phyloP scores from a whole-genome alignment of 495 filamentous ascomycete species.

The Penicillium riverlandense region DNA sequence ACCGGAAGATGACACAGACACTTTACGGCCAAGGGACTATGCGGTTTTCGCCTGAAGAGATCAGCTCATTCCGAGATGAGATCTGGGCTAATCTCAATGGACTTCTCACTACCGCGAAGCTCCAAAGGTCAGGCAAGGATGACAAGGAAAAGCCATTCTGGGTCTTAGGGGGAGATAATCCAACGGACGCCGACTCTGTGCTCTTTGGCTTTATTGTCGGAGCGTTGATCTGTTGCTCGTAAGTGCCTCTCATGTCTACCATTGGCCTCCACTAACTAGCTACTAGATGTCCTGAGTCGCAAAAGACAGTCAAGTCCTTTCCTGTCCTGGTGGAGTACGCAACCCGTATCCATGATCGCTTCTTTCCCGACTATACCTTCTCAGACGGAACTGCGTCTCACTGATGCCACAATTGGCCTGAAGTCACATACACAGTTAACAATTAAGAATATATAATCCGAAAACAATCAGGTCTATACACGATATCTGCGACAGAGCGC shows the following conservation, averaged over 20 bases:
- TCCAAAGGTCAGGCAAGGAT: slow-evolving; percentile 6
- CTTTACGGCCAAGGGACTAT: slow-evolving; percentile 50
- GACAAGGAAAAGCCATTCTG: slow-evolving; percentile 41
- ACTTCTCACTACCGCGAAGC: slow-evolving; percentile 20
- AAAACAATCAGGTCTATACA: too few species aligned
- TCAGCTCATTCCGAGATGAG: slow-evolving; percentile 32
- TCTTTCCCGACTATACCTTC: slow-evolving; percentile 50
- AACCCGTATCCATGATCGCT: slow-evolving; percentile 45
- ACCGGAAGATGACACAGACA: slow-evolving; percentile 31
- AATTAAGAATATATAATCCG: too few species aligned
- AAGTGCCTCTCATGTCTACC: slow-evolving; percentile 19
- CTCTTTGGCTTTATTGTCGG: slow-evolving; percentile 52
- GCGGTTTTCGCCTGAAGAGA: slow-evolving; percentile 44
- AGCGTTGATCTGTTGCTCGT: slow-evolving; percentile 45
- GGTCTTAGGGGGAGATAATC: slow-evolving; percentile 45
- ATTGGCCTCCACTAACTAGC: background rate
- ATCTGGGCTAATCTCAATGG: slow-evolving; percentile 46
- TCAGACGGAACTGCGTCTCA: too few species aligned
- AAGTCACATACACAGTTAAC: too few species aligned
- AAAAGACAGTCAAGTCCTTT: slow-evolving; percentile 32
- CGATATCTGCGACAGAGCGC: too few species aligned
- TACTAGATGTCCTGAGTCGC: slow-evolving; percentile 39
- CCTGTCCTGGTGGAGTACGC: slow-evolving; percentile 52
- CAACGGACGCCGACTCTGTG: slow-evolving; percentile 49
- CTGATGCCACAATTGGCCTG: too few species aligned